These are phyloP conservation scores for Colletotrichum australisinense DNA, from an alignment of 2,329 filamentous ascomycete species.

Conservation along the genomic window DNA sequence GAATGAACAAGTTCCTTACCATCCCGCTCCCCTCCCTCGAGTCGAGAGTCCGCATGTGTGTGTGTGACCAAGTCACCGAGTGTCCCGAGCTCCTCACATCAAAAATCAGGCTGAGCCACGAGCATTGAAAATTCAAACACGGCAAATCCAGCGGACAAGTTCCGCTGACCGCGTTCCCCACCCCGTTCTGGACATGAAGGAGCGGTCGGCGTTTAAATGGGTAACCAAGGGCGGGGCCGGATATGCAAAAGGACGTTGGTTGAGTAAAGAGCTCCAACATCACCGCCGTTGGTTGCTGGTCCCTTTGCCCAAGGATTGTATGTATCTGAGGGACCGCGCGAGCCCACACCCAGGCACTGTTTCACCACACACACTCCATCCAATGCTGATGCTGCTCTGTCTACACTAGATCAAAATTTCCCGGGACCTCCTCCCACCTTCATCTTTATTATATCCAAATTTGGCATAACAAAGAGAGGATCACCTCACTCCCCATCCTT, in stretches of 20 bases:
- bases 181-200: conserved; percentile 3
- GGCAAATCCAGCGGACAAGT: neutral
- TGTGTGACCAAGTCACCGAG: neutral
- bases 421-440: neutral
- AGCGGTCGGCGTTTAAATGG: neutral
- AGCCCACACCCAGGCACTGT: neutral
- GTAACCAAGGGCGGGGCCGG: neutral
- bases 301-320: too few relatives aligned
- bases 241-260: neutral
- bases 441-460: neutral
- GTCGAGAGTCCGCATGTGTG: neutral
- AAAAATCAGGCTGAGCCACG: neutral
- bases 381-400: neutral
- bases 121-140: neutral
- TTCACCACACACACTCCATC: neutral
- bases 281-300: neutral
- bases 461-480: neutral
- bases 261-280: neutral
- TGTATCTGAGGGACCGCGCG: neutral
- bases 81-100: neutral
- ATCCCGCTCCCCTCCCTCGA: neutral
- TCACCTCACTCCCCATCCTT: neutral
- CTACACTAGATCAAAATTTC: neutral
- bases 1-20: neutral
- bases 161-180: neutral